Evolutionary conservation across 164 flowering plant genomes (phyloP).

Genomic region (Buxus sempervirens): DNA sequence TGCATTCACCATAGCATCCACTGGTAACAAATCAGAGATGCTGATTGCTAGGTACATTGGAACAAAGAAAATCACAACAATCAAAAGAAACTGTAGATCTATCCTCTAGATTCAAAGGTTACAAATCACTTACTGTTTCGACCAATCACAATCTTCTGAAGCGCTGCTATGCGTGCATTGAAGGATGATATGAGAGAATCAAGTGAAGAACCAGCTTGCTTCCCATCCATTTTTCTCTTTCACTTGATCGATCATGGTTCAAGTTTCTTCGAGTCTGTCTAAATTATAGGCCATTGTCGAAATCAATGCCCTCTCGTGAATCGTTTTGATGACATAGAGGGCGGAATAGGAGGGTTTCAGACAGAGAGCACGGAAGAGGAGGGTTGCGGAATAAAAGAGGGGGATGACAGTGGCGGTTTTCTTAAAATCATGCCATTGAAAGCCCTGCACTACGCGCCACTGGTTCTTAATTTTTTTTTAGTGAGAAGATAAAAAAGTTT

Average conservation of each 20-base stretch:
- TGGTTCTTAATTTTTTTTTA: too few species aligned
- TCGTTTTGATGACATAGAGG: too few species aligned
- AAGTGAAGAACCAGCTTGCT: constrained; percentile 66
- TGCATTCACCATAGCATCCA: constrained; percentile 57
- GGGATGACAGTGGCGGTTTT: too few species aligned
- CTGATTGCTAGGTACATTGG: constrained; percentile 73
- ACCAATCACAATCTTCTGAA: constrained; percentile 79
- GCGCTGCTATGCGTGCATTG: constrained; percentile 69
- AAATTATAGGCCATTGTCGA: too few species aligned
- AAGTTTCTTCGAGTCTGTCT: too few species aligned
- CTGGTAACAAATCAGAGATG: constrained; percentile 55
- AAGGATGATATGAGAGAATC: constrained; percentile 67
- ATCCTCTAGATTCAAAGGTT: neutral
- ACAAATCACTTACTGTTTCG: constrained; percentile 63
- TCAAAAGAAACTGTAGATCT: neutral
- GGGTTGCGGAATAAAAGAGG: too few species aligned
- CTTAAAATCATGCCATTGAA: too few species aligned
- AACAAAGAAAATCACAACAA: neutral
- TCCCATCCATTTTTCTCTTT: constrained; percentile 42
- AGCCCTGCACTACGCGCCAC: too few species aligned
- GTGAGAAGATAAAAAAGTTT: too few species aligned
- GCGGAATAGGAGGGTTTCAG: too few species aligned
- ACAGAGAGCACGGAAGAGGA: too few species aligned
- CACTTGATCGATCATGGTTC: neutral
- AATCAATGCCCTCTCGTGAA: too few species aligned